phyloP scores from a whole-genome alignment of 2,329 filamentous ascomycete genomes.

The Neodidymelliopsis sp. region DNA sequence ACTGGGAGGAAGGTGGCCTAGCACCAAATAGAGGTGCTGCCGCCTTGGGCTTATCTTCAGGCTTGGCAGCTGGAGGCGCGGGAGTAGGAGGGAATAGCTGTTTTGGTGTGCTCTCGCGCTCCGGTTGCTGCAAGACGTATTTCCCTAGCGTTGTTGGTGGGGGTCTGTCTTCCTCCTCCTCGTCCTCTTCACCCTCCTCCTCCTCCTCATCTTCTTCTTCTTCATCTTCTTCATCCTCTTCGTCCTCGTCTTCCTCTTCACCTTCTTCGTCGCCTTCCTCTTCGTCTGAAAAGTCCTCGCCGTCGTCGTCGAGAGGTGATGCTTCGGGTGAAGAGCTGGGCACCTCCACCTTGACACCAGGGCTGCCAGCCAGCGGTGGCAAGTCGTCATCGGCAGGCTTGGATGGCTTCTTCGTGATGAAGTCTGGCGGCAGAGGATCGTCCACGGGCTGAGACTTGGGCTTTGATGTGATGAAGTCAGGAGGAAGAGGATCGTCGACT shows the following conservation, averaged over 20 bases:
- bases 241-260: conserved; percentile 53
- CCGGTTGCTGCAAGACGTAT: conserved; percentile 9
- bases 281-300: conserved; percentile 50
- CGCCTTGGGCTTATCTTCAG: conserved; percentile 24
- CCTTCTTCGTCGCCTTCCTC: conserved; percentile 49
- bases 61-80: conserved; percentile 40
- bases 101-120: background rate
- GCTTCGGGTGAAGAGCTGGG: conserved; percentile 45
- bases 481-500: conserved; percentile 49
- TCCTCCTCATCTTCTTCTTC: conserved; percentile 45
- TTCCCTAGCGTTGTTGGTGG: conserved; percentile 17
- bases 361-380: conserved; percentile 57
- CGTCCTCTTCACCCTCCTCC: conserved; percentile 8
- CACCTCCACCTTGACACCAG: conserved; percentile 53
- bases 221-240: conserved; percentile 53
- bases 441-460: conserved; percentile 38
- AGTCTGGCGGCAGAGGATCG: conserved; percentile 52
- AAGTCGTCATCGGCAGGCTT: conserved; percentile 49
- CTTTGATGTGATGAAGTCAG: conserved; percentile 43
- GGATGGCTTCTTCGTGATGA: conserved; percentile 38
- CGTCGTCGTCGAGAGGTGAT: conserved; percentile 43
- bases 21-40: conserved; percentile 6
- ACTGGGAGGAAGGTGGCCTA: background rate
- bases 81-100: conserved; percentile 37
- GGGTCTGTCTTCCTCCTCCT: background rate